Evolutionary conservation across 768 basidiomycete species (phyloP), one percentile per base, ranked within the genome.

Genomic region (Kwoniella dejecticola): DNA sequence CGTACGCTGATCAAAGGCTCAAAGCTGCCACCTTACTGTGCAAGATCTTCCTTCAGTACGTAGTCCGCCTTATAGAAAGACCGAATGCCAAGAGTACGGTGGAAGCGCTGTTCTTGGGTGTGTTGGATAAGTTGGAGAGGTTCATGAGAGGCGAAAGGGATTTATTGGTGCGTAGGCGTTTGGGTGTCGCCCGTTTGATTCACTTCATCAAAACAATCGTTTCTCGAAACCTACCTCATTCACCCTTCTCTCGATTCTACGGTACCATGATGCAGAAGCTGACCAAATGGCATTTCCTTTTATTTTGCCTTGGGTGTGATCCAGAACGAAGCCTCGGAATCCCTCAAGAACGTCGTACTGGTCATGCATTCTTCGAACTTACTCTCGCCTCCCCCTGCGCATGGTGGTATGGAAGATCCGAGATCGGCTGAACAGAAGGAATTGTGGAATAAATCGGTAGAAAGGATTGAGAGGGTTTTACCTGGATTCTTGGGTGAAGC

Each of bases 31-130:
- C 89, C n/a, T 80, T 98, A 57, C 82, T 96, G 31, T 96, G 93
- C 84, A 96, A 96, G 81, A 86, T 87, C 11, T 98, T 99, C 81
- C 89, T 98, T 84, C 91, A 95, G 69, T 89, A 92, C 60, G 88
- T 92, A 65, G 82, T 91, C 41, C 84, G 88, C 12, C 87, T 91
- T 56, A 84, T 81, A 46, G 82, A 84, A 63, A 58, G 52, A 21
- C 81, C 79, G 11, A 81, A 83, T 42, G 81, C 61, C 12, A 50
- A 50, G 6, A 5, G n/a, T 0, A 42, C 41, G 5, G 90, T 75
- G 49, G 82, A 85, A 33, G 82, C 89, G 27, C 75, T 94, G 42
- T 98, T 95, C 89, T 87, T 93, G 66, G 86, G 88, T 68, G 88
- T 98, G 13, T 80, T 99, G 57, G 94, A 95, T 72, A 81, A 90